Conservation (phyloP, 2,329 filamentous ascomycete species). For the Stagonosporopsis cucurbitacearum region DNA sequence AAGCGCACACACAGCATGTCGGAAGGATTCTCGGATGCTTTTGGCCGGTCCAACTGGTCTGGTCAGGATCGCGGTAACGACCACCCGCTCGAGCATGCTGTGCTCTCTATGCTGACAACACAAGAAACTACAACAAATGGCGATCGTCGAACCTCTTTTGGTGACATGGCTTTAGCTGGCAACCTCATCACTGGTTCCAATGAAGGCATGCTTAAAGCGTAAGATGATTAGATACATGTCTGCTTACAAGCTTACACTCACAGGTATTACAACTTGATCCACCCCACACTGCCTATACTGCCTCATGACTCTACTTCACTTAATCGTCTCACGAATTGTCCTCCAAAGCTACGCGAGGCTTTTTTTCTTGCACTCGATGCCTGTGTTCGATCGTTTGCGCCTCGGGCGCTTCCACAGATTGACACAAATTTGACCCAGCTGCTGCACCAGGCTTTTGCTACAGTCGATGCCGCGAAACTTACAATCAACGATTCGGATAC, state of each 20-base stretch:
- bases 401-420: slow-evolving; percentile 34
- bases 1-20: slow-evolving; percentile 50
- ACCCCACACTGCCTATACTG: slow-evolving; percentile 44
- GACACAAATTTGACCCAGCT: slow-evolving; percentile 39
- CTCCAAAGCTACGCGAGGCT: slow-evolving; percentile 44
- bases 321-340: slow-evolving; percentile 45
- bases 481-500: slow-evolving; percentile 35
- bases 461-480: slow-evolving; percentile 40
- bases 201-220: slow-evolving; percentile 47
- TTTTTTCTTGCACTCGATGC: slow-evolving; percentile 47
- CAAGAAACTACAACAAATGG: slow-evolving; percentile 43
- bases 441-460: slow-evolving; percentile 36
- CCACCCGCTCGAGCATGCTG: slow-evolving; percentile 25
- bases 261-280: slow-evolving; percentile 48
- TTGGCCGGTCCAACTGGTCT: slow-evolving; percentile 43
- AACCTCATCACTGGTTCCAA: slow-evolving; percentile 45
- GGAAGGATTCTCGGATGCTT: slow-evolving; percentile 43
- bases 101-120: slow-evolving; percentile 32
- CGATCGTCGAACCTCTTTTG: slow-evolving; percentile 44
- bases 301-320: slow-evolving; percentile 41
- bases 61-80: slow-evolving; percentile 45
- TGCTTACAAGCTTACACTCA: slow-evolving; percentile 21
- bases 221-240: slow-evolving; percentile 9
- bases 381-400: slow-evolving; percentile 41
- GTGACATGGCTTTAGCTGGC: slow-evolving; percentile 44